Percentiles rank a stretch among this genome's conserved stretches.
Conservation (phyloP, 2,329 filamentous ascomycete genomes). For the Colletotrichum plurivorum region DNA sequence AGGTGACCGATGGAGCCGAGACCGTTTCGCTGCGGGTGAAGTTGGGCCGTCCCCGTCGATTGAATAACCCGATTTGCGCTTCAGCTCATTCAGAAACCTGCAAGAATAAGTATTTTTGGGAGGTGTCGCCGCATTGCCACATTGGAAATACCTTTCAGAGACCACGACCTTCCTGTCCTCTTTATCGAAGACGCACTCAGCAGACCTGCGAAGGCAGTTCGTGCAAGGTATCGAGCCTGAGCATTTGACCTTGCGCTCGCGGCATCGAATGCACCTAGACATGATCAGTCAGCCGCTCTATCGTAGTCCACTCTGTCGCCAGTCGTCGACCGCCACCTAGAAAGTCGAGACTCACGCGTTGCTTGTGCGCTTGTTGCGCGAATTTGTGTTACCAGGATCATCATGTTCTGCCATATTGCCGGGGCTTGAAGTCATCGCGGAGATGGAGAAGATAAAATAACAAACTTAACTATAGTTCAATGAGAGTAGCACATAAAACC, state of each 20-base stretch:
- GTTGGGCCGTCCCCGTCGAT: neutral
- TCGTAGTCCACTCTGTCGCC: neutral
- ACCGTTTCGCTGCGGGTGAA: constrained; percentile 8
- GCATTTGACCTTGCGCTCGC: constrained; percentile 35
- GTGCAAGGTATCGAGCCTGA: constrained; percentile 25
- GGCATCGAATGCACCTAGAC: constrained; percentile 20
- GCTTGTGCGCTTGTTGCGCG: neutral
- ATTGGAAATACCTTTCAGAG: constrained; percentile 14
- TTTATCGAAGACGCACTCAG: constrained; percentile 32
- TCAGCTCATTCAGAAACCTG: constrained; percentile 27
- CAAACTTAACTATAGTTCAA: too few species aligned
- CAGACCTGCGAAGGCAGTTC: constrained; percentile 23
- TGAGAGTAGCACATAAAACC: too few species aligned
- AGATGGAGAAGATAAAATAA: too few species aligned
- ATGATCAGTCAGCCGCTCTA: constrained; percentile 7
- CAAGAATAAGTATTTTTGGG: neutral
- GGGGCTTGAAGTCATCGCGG: too few species aligned
- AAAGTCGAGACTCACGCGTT: constrained; percentile 10
- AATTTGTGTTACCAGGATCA: too few species aligned
- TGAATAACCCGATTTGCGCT: constrained; percentile 26
- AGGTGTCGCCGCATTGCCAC: neutral
- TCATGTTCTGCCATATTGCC: too few species aligned
- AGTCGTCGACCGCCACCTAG: too few species aligned
- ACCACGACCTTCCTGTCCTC: constrained; percentile 37
- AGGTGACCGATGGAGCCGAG: neutral